These are phyloP conservation scores for Talaromyces amestolkiae DNA, from an alignment of 2,329 filamentous ascomycete species.

Conservation along the genomic window DNA sequence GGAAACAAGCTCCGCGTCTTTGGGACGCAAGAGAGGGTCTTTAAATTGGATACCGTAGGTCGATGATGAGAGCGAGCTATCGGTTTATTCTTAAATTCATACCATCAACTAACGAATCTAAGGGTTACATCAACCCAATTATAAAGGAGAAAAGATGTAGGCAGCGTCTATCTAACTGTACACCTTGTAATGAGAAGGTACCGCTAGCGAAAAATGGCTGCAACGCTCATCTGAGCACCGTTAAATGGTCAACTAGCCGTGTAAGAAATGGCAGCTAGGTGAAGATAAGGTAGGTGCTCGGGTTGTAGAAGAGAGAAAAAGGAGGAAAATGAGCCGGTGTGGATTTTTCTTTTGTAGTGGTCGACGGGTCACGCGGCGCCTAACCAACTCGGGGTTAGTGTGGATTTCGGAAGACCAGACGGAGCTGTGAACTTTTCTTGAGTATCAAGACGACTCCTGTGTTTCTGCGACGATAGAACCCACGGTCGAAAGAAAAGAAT, in stretches of 20 bases:
- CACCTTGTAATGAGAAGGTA: constrained; percentile 76
- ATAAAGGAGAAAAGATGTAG: constrained; percentile 54
- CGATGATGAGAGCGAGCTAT: background rate
- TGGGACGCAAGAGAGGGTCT: constrained; percentile 56
- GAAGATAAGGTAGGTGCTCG: constrained; percentile 94
- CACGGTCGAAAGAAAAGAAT: constrained; percentile 25
- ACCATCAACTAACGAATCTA: background rate
- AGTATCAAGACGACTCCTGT: constrained; percentile 19
- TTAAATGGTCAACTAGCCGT: constrained; percentile 88
- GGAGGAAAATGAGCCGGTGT: constrained; percentile 24
- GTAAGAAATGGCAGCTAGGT: constrained; percentile 65
- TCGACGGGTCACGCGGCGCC: constrained; percentile 27
- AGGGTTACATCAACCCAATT: background rate
- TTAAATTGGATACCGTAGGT: constrained; percentile 23
- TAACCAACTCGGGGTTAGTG: constrained; percentile 31
- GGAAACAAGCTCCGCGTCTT: constrained; percentile 61
- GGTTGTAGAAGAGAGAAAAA: constrained; percentile 39
- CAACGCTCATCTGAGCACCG: constrained; percentile 76
- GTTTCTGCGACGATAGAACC: constrained; percentile 22
- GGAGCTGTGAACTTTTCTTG: constrained; percentile 38
- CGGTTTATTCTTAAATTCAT: background rate
- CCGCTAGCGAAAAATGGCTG: constrained; percentile 99
- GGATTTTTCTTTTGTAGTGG: constrained; percentile 23
- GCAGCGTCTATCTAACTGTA: constrained; percentile 97
- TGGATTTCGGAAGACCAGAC: constrained; percentile 11